Base-by-base conservation (phyloP, 805 yeast species). In the Suhomyces vadensis region DNA sequence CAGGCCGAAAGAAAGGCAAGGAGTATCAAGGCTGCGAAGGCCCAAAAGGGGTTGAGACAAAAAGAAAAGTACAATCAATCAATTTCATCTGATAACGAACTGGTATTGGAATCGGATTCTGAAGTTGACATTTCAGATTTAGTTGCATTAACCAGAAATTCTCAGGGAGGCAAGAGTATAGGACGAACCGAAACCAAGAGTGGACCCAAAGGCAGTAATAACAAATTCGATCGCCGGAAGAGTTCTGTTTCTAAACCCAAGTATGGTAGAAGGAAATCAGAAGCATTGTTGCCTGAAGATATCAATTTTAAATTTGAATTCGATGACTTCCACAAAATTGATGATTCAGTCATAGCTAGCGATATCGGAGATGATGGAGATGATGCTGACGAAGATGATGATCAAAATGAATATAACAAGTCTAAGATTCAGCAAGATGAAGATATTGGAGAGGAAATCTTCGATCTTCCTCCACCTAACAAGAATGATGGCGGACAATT, bases 1-100 rank as follows among this genome's bases (percentile, higher is more conserved):
- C 85, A 87, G 26, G 86, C 84, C 7, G 85, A 83, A 58, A 71
- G 81, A 49, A 80, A 84, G 63, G 79, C 79, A 29, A 74, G 67
- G 47, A 73, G 81, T 1, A 66, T 78, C 72, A 75, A 77, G 49
- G 78, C 79, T 1, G 75, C 67, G 3, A 54, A 60, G 38, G 63
- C 63, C 22, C 48, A 53, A 50, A 61, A 61, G 40, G 61, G 60
- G 3, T 42, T 61, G 31, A 17, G 33, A 16, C 49, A 50, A 25
- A 46, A 52, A 10, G 45, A 47, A 29, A 37, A 55, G 35, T 23
- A 23, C 9, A 40, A 40, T 19, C 13, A 33, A 33, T n/a, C 11
- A 20, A 33, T 14, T 5, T 33, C 37, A 33, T 33, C 37, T 33
- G 37, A 33, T 33, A 33, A 31, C 13, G 47, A 40, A 9, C 44